Conservation (phyloP, 1,139 yeast species). For the Lodderomyces metapsilosis region DNA sequence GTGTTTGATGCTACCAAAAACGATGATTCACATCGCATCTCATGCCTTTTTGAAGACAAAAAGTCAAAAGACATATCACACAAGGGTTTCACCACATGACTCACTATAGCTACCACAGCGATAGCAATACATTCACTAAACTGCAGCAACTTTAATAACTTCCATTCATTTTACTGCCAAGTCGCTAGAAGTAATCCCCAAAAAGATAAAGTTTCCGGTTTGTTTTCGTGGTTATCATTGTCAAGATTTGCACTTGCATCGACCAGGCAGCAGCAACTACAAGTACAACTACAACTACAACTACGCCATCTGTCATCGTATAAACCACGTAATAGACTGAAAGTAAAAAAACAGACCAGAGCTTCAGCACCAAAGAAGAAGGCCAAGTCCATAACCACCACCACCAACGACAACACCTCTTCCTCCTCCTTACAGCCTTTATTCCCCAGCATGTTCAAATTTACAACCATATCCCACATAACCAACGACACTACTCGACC, state of each 20-base stretch:
- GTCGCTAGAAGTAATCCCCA: too few species aligned
- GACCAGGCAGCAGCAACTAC: constrained; percentile 1
- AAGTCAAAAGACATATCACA: too few species aligned
- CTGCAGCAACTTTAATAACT: too few species aligned
- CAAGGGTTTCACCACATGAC: too few species aligned
- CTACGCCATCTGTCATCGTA: background rate
- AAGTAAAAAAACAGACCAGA: background rate
- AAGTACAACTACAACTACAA: background rate
- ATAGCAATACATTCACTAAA: too few species aligned
- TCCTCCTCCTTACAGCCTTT: background rate
- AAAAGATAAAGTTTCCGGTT: background rate
- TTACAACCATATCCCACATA: constrained; percentile 52
- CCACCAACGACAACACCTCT: background rate
- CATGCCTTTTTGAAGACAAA: too few species aligned
- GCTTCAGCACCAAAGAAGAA: background rate
- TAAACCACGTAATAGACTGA: background rate
- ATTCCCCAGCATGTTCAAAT: constrained; percentile 28
- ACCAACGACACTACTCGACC: constrained; percentile 64
- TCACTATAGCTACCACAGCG: too few species aligned
- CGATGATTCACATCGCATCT: too few species aligned
- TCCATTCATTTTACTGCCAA: too few species aligned
- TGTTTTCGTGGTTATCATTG: background rate
- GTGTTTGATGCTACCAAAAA: too few species aligned
- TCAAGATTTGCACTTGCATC: background rate
- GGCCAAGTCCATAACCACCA: too few species aligned